A percentile compares a stretch with the other conserved stretches of the same genome.
Conservation (phyloP, 306 rosid genomes). For the Canavalia ensiformis region DNA sequence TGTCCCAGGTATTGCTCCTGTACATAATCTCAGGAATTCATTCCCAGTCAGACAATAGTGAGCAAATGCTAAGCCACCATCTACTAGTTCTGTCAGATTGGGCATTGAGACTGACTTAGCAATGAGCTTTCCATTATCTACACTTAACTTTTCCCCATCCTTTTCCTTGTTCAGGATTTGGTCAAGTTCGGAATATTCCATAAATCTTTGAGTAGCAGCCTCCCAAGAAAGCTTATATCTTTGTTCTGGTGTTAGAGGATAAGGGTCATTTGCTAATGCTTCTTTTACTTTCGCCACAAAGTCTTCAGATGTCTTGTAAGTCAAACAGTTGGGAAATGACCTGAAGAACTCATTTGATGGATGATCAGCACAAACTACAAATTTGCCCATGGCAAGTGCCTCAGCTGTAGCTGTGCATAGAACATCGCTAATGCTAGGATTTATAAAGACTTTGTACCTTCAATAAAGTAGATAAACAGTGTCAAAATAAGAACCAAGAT, state of each 20-base stretch:
- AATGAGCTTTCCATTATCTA: conserved; percentile 48
- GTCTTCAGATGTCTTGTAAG: conserved; percentile 86
- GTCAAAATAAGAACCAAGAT: conserved; percentile 30
- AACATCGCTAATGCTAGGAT: conserved; percentile 95
- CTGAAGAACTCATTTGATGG: conserved; percentile 94
- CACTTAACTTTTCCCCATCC: conserved; percentile 47
- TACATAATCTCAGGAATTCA: conserved; percentile 82
- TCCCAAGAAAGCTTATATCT: conserved; percentile 94
- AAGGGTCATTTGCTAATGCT: conserved; percentile 88
- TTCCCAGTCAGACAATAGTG: conserved; percentile 93
- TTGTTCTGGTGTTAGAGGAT: conserved; percentile 90
- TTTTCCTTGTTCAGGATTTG: conserved; percentile 59
- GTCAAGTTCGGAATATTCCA: conserved; percentile 86
- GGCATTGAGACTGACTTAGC: conserved; percentile 69
- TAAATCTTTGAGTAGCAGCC: conserved; percentile 95
- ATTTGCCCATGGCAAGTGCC: conserved; percentile 99
- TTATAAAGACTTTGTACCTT: conserved; percentile 98
- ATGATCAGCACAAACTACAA: conserved; percentile 94
- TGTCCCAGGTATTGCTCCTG: conserved; percentile 94
- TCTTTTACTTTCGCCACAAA: conserved; percentile 87
- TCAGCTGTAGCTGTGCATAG: conserved; percentile 98
- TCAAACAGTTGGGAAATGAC: conserved; percentile 93
- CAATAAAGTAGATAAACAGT: conserved; percentile 46
- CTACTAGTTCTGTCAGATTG: conserved; percentile 66
- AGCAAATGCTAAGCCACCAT: conserved; percentile 96